phyloP scores from a whole-genome alignment of 2,329 filamentous ascomycete genomes.

The Neopestalotiopsis sp. region DNA sequence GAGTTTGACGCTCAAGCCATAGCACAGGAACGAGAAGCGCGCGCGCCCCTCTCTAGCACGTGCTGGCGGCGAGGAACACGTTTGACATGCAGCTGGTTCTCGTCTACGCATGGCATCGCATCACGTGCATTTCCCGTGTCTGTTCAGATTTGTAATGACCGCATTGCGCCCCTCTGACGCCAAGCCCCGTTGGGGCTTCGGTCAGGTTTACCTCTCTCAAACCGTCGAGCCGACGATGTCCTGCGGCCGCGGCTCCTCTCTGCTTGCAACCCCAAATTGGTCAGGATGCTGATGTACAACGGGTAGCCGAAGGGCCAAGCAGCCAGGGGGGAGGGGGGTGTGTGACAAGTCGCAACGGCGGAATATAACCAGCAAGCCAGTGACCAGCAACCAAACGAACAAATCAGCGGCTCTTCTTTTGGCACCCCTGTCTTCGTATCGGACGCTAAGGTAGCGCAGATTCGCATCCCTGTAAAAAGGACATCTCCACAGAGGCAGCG shows the following conservation, averaged over 20 bases:
- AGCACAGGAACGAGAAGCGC: background rate
- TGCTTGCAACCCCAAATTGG: background rate
- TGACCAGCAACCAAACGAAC: background rate
- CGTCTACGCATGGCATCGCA: background rate
- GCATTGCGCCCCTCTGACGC: background rate
- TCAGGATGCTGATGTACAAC: background rate
- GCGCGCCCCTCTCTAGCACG: background rate
- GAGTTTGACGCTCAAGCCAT: background rate
- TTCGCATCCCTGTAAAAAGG: constrained; percentile 13
- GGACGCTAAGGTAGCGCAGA: background rate
- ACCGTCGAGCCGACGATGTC: constrained; percentile 14
- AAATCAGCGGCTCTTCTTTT: background rate
- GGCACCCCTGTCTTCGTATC: background rate
- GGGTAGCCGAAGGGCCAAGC: background rate
- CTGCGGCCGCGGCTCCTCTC: constrained; percentile 2
- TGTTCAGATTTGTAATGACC: background rate
- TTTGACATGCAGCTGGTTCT: background rate
- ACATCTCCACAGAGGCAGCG: constrained; percentile 12
- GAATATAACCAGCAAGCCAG: background rate
- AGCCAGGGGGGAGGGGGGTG: background rate
- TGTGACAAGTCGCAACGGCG: background rate
- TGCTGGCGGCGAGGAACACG: background rate
- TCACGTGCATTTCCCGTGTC: constrained; percentile 4
- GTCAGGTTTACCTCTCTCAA: constrained; percentile 1
- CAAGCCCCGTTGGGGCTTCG: constrained; percentile 8